Base-by-base conservation (phyloP, 208 protist species). In the Crithidia sp. region DNA sequence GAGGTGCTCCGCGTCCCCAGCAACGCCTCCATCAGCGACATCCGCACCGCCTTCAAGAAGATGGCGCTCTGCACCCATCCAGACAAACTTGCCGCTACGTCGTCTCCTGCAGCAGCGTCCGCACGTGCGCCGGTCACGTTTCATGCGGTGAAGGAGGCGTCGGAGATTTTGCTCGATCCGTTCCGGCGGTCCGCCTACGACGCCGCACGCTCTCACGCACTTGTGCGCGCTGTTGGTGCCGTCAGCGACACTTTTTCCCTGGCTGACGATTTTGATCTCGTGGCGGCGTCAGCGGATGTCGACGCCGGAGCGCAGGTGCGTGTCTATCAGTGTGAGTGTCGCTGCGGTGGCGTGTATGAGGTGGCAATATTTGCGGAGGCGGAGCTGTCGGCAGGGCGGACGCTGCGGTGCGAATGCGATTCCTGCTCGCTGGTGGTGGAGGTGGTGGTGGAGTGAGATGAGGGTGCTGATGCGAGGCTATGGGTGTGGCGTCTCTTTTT, bases 311-410 rank as follows among this genome's bases (percentile, higher is more conserved):
- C 49, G 37, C 49, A 53, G 40, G 75, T 88, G 71, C 68, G 70
- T 49, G 80, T 93, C 47, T 93, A 87, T 61, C 74, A 70, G 60
- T 69, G 85, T 44, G 90, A 92, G 67, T 95, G 90, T 74, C 86
- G 90, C 19, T 95, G 90, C 66, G 90, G 90, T 56, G 90, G 90
- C 10, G 61, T 79, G 5, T 95, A 92, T 71, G 86, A 95, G 69
- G 67, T 91, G 12, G 79, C 85, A 36, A 16, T 88, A 8, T 82
- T 85, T 45, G 37, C 28, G 3, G 59, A 62, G 60, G 71, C 54
- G 44, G 39, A 55, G 5, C 41, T 12, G 71, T n/a, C 5, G 5
- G 53, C 13, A 37, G 39, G 3, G 3, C 58, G 52, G 7, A 71
- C 56, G 36, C 53, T 74, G 28, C 54, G 60, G 45, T 88, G 83